Evolutionary conservation across 1,139 yeast genomes (phyloP).

Genomic region (Meyerozyma guilliermondii): DNA sequence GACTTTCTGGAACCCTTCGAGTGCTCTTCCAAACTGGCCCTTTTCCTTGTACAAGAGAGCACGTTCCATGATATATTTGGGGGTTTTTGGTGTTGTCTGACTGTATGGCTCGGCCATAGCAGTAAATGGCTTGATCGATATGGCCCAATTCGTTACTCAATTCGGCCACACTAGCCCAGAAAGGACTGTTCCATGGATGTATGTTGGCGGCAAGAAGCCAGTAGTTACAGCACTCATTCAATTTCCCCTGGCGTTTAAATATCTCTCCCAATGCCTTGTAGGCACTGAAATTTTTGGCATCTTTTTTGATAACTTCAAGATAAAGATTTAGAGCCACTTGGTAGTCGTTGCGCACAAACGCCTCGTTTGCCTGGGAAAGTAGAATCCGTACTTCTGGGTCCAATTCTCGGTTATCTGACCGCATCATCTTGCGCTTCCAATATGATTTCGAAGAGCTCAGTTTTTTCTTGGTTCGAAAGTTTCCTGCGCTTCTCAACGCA

Average conservation of each 20-base stretch:
- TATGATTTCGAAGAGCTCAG: conserved; percentile 26
- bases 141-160: conserved; percentile 69
- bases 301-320: conserved; percentile 70
- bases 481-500: conserved; percentile 59
- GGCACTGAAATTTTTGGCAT: conserved; percentile 75
- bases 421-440: conserved; percentile 29
- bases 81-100: conserved; percentile 49
- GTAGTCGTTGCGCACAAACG: conserved; percentile 63
- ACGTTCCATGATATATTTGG: conserved; percentile 52
- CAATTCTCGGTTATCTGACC: conserved; percentile 39
- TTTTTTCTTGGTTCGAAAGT: conserved; percentile 48
- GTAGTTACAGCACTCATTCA: conserved; percentile 70
- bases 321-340: conserved; percentile 63
- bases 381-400: conserved; percentile 68
- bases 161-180: conserved; percentile 84
- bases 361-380: conserved; percentile 72
- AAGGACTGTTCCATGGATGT: conserved; percentile 69
- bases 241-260: conserved; percentile 61
- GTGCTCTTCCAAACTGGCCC: conserved; percentile 64
- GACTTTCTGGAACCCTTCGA: conserved; percentile 66
- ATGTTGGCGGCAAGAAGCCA: conserved; percentile 84
- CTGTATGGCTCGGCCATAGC: conserved; percentile 70
- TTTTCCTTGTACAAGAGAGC: conserved; percentile 63
- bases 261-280: conserved; percentile 85
- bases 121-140: conserved; percentile 74